Percentiles rank a stretch among this genome's conserved stretches.
These are phyloP conservation scores for Hanseniaspora valbyensis DNA, from an alignment of 805 yeast species.

Conservation along the genomic window DNA sequence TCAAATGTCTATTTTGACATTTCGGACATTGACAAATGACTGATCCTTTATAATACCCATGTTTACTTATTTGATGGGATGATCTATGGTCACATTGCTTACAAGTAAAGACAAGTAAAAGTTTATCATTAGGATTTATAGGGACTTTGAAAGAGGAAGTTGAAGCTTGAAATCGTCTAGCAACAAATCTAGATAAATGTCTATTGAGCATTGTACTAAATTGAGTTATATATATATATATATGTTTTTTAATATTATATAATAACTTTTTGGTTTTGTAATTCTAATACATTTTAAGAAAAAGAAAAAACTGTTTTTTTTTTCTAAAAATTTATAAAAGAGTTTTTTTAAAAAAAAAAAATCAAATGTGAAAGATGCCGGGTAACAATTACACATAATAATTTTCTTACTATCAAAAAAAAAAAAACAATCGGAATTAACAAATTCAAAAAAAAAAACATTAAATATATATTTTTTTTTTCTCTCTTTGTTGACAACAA, in stretches of 20 bases:
- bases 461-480: too few species aligned
- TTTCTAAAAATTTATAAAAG: too few species aligned
- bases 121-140: conserved; percentile 24
- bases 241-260: too few species aligned
- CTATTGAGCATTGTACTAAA: not conserved
- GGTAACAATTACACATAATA: too few species aligned
- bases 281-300: too few species aligned
- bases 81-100: conserved; percentile 76
- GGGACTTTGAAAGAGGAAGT: conserved; percentile 1
- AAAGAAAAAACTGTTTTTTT: too few species aligned
- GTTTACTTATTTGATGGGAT: conserved; percentile 82
- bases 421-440: too few species aligned
- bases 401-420: too few species aligned
- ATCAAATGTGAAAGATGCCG: too few species aligned
- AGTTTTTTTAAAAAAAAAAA: too few species aligned
- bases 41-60: conserved; percentile 77
- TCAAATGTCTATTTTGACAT: conserved; percentile 75
- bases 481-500: not conserved
- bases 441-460: too few species aligned
- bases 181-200: not conserved
- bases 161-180: not conserved
- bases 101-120: conserved; percentile 87
- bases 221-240: not conserved
- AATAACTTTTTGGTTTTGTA: too few species aligned
- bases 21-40: conserved; percentile 87